Conservation (phyloP, 306 rosid genomes). For the Crotalaria pallida region DNA sequence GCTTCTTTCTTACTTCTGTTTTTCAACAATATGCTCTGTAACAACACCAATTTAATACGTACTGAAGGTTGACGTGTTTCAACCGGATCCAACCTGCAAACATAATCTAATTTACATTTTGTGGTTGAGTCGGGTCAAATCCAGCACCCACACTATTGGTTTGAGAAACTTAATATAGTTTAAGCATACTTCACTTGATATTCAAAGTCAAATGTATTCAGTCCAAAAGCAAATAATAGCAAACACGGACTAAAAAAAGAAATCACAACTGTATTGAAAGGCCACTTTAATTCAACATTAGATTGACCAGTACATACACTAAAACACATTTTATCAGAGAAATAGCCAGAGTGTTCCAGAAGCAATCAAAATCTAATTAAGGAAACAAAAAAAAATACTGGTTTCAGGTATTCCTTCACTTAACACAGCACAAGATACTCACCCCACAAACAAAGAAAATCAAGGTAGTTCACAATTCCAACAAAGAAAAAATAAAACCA, state of each 20-base stretch:
- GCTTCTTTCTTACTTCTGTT: too few species aligned
- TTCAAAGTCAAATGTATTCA: not conserved
- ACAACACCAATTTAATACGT: too few species aligned
- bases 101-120: too few species aligned
- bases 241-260: not conserved
- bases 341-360: not conserved
- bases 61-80: too few species aligned
- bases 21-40: too few species aligned
- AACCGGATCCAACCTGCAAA: too few species aligned
- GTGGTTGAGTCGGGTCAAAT: too few species aligned
- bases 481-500: too few species aligned
- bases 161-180: not conserved
- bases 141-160: not conserved
- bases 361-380: conserved; percentile 1
- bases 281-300: not conserved
- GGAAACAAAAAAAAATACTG: conserved; percentile 3
- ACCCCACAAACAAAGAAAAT: too few species aligned
- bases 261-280: not conserved
- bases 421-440: too few species aligned
- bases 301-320: not conserved
- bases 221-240: not conserved
- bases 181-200: not conserved
- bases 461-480: too few species aligned
- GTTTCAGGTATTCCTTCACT: too few species aligned
- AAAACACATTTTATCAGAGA: not conserved